Evolutionary conservation across 192 early-diverging fungal species (phyloP).

Genomic region (Coemansia sp.): DNA sequence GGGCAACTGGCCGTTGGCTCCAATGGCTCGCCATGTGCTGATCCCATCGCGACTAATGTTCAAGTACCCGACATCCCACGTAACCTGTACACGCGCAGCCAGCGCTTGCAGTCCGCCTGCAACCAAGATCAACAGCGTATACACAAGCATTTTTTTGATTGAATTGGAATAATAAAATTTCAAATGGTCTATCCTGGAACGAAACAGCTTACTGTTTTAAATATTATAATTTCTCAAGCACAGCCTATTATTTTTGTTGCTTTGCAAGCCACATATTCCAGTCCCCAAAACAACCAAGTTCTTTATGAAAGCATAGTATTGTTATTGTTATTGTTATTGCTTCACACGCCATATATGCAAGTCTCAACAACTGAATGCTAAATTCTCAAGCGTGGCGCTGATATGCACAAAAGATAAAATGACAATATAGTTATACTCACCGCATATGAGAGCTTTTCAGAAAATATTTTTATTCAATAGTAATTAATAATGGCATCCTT

Average conservation of each 20-base stretch:
- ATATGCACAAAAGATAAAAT: too few relatives aligned
- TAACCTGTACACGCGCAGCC: constrained; percentile 24
- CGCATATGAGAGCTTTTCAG: constrained; percentile 8
- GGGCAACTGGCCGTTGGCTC: constrained; percentile 61
- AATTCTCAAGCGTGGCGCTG: too few relatives aligned
- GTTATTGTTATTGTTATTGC: too few relatives aligned
- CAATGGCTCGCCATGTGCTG: constrained; percentile 60
- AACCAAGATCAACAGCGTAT: not conserved
- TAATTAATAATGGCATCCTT: too few relatives aligned
- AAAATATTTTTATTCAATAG: not conserved
- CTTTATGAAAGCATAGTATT: too few relatives aligned
- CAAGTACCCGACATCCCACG: constrained; percentile 69
- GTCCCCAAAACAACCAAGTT: too few relatives aligned
- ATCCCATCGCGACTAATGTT: constrained; percentile 65
- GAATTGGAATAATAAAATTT: not conserved
- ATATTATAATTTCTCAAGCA: too few relatives aligned
- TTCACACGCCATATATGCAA: too few relatives aligned
- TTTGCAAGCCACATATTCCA: too few relatives aligned
- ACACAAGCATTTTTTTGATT: constrained; percentile 16
- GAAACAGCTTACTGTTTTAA: too few relatives aligned
- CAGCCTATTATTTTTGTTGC: too few relatives aligned
- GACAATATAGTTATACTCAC: constrained; percentile 31
- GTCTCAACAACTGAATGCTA: too few relatives aligned
- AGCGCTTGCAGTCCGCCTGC: not conserved
- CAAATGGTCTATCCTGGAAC: not conserved